These are phyloP conservation scores for Echria macrotheca DNA, from an alignment of 495 filamentous ascomycete species.

Conservation along the genomic window DNA sequence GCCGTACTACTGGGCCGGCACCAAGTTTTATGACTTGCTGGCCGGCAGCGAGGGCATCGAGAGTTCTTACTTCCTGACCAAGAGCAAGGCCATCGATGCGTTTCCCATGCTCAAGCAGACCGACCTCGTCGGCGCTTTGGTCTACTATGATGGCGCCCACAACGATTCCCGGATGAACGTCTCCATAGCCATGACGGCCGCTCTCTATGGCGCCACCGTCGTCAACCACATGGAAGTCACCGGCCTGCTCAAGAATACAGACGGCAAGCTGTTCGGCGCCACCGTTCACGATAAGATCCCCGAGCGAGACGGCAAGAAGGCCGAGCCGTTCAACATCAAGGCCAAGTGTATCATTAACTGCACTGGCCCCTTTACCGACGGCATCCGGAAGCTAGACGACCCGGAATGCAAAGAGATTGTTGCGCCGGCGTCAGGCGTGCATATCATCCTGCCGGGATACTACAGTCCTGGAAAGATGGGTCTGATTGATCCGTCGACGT, in stretches of 20 bases:
- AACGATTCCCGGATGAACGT: conserved; percentile 99
- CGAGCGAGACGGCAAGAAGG: conserved; percentile 42
- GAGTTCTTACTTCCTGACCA: conserved; percentile 92
- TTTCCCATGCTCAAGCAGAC: conserved; percentile 96
- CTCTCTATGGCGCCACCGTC: conserved; percentile 85
- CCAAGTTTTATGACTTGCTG: conserved; percentile 90
- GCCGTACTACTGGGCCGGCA: conserved; percentile 95
- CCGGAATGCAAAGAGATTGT: conserved; percentile 76
- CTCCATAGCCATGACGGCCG: conserved; percentile 90
- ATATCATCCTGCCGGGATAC: conserved; percentile 92
- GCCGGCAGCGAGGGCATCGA: conserved; percentile 96
- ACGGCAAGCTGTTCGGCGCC: conserved; percentile 77
- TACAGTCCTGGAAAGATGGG: conserved; percentile 95
- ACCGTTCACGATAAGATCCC: conserved; percentile 67
- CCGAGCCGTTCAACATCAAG: conserved; percentile 64
- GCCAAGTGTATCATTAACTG: conserved; percentile 96
- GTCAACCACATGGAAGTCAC: conserved; percentile 93
- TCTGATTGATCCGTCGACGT: conserved; percentile 88
- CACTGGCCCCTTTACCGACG: conserved; percentile 92
- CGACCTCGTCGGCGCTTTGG: conserved; percentile 80
- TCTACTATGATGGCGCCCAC: conserved; percentile 98
- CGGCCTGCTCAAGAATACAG: conserved; percentile 69
- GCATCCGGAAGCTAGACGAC: conserved; percentile 84
- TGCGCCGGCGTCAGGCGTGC: conserved; percentile 87
- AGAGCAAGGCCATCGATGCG: conserved; percentile 87